These are phyloP conservation scores for Salix koriyanagi DNA, from an alignment of 345 rosid genomes.

Conservation along the genomic window DNA sequence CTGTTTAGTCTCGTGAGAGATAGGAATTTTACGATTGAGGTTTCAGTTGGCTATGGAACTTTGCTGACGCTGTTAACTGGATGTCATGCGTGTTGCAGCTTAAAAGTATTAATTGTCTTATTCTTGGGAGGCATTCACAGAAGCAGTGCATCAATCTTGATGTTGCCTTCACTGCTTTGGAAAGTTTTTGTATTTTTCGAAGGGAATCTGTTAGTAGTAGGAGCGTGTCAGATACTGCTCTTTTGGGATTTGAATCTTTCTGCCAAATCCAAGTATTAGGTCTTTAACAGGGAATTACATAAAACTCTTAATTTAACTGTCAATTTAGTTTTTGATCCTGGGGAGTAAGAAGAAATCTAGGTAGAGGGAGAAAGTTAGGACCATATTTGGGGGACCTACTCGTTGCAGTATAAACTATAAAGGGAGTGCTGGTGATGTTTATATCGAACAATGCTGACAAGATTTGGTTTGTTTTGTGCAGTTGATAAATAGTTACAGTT, in stretches of 20 bases:
- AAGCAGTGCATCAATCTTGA: neutral
- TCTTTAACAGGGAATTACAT: neutral
- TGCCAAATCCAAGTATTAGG: neutral
- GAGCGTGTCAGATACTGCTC: too few relatives aligned
- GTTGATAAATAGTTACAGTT: neutral
- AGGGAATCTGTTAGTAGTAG: too few relatives aligned
- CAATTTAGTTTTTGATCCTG: neutral
- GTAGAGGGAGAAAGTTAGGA: neutral
- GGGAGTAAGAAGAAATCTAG: neutral
- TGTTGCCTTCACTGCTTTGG: neutral
- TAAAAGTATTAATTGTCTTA: neutral
- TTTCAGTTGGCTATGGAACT: too few relatives aligned
- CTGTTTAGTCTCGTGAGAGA: neutral
- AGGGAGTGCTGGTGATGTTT: neutral
- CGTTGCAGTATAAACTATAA: neutral
- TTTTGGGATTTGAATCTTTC: too few relatives aligned
- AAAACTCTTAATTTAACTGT: neutral
- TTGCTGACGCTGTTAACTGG: neutral
- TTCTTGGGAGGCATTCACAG: neutral
- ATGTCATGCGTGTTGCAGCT: neutral
- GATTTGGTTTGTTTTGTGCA: neutral
- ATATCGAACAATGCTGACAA: neutral
- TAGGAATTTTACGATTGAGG: too few relatives aligned
- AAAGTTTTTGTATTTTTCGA: neutral
- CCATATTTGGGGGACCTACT: neutral